Evolutionary conservation across 83 land plant genomes (phyloP), one percentile per base, ranked within the genome.

Genomic region (Picea mariana): DNA sequence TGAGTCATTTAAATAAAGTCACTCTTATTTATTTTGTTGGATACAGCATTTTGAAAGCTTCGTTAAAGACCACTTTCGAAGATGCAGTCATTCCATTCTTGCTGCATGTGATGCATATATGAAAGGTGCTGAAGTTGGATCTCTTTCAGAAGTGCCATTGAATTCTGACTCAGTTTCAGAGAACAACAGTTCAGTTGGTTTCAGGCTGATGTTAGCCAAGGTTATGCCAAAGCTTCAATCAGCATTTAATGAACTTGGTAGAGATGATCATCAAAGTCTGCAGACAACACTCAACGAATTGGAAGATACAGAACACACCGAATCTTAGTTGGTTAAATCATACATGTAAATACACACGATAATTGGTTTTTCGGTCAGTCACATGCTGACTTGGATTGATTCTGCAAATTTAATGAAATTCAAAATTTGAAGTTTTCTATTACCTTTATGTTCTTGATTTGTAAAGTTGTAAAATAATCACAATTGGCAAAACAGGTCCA

Each of bases 11-110:
- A 15, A 44, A 42, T 44, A 31, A 44, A n/a, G 27, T 20, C 27
- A 18, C 2, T 71, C 6, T 31, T 31, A 52, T 64, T 31, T 34
- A 24, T 58, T 49, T 6, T 78, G 12, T 34, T 79, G 27, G 75
- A 9, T 82, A 52, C 88, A 97, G 97, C 94, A 97, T 88, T 95
- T 97, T 84, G 95, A 92, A 83, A 95, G 79, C 31, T 87, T 94
- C 81, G 87, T 97, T 44, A 90, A 82, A 83, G 87, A 90, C 8
- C 98, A 95, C 88, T 97, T 97, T 81, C 80, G 79, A 77, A 87
- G 62, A 17, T 87, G 92, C 72, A 98, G 97, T n/a, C 82, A 83
- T 62, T 89, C 86, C 77, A 90, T 97, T 69, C 90, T 97, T 15
- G 83, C 83, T 81, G 93, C 98, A 1, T 97, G 99, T 81, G 89